Base-by-base conservation (phyloP, 2,329 filamentous ascomycete species). In the Monosporascus sp. region DNA sequence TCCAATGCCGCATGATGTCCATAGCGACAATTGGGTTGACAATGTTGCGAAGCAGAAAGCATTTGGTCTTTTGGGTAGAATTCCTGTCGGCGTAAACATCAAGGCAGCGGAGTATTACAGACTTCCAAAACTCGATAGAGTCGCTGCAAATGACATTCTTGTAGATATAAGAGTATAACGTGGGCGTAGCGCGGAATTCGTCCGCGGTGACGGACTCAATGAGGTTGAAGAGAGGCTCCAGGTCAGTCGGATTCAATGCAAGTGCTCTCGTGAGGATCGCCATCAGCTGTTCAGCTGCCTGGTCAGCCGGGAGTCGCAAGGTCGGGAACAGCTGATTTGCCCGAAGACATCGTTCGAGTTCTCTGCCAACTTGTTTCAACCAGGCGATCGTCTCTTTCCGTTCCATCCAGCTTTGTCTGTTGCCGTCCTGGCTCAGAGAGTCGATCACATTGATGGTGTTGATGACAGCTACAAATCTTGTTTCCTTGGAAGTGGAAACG, bases 11-110 rank as follows among this genome's bases (percentile, higher is more conserved):
- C 82, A 94, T 93, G 39, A 96, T 86, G 70, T 99, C 94, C 88
- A 93, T 96, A 3, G 93, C 92, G 51, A 99, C 83, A 39, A 97
- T 96, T 0, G 94, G 95, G 64, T 97, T 99, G 59, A 97, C 89
- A 34, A 99, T 81, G 68, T 96, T 86, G 67, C 90, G 90, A 66
- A 99, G 85, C 37, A 95, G 77, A 68, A 96, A 99, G 50, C 91
- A 88, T 70, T 99, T 99, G 45, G 90, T 89, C 74, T 88, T 92
- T 70, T 97, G 94, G 1, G 88, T 85, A 14, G 86, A 89, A 46
- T 78, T 82, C 65, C 87, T 90, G 48, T 85, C 83, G 6, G 89
- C 86, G 68, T 97, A 99, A 1, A 91, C 77, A 52, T 97, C 92
- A 47, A 99, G 81, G 64, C 91, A 96, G 51, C 89, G 87, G 63